Conservation (phyloP, 2,329 filamentous ascomycete species). For the Sporothrix sp. region DNA sequence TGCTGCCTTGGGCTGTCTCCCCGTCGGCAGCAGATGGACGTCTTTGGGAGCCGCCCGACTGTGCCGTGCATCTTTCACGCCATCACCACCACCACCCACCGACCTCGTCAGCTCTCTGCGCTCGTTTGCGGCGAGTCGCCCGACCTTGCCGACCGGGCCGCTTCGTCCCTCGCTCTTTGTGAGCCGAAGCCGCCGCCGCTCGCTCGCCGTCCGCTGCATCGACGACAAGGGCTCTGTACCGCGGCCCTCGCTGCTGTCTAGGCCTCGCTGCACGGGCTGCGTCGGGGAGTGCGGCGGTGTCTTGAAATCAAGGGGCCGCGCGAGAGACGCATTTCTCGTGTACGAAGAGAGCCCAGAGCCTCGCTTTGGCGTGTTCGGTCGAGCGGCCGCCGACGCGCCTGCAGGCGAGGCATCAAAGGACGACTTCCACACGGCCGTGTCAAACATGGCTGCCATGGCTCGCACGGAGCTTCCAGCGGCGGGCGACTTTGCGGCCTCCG, state of each 20-base stretch:
- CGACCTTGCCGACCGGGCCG: not conserved
- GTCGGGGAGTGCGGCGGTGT: not conserved
- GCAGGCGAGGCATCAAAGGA: not conserved
- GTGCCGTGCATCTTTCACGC: not conserved
- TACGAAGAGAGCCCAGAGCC: slow-evolving; percentile 21
- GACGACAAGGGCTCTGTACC: not conserved
- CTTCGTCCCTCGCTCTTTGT: slow-evolving; percentile 11
- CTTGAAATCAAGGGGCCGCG: slow-evolving; percentile 10
- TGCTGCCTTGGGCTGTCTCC: not conserved
- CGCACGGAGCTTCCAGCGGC: slow-evolving; percentile 26
- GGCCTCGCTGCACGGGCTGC: not conserved
- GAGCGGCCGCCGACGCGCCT: not conserved
- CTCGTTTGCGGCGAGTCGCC: not conserved
- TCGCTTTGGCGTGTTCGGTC: slow-evolving; percentile 11
- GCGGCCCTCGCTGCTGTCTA: not conserved
- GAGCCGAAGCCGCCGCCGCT: slow-evolving; percentile 8
- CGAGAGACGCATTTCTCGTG: slow-evolving; percentile 14
- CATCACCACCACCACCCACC: not conserved
- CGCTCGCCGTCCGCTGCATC: not conserved
- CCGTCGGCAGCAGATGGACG: not conserved
- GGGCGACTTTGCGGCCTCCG: slow-evolving; percentile 16
- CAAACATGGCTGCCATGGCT: slow-evolving; percentile 44
- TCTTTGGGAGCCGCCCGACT: not conserved
- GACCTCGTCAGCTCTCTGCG: not conserved
- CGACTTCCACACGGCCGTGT: slow-evolving; percentile 24